Base-by-base conservation (phyloP, 352 stramenopile species). In the Nothophytophthora sp. region DNA sequence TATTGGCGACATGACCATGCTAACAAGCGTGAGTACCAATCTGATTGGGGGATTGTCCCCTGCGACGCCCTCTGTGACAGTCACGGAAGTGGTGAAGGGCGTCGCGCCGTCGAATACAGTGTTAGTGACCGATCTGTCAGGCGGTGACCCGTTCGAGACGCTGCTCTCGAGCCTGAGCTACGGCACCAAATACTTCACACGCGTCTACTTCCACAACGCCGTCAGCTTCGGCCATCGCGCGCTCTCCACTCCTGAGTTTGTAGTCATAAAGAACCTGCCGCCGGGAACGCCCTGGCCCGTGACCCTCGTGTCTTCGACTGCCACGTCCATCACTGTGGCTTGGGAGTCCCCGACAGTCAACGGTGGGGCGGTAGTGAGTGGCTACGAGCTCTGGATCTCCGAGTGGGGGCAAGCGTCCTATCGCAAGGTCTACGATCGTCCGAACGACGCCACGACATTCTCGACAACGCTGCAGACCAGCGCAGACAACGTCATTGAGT, bases 331-430 rank as follows among this genome's bases (percentile, higher is more conserved):
- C 54, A 91, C 86, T 7, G 70, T 99, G 7, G 67, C 76, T 28
- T 99, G 96, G 96, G 55, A 86, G 12, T 52, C 67, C 8, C 96
- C 96, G 13, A 96, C 77, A 4, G 72, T 90, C 5, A 98, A 98
- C 42, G 95, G 95, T 23, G 96, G 95, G 0, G 85, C 88, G 15
- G 44, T 62, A n/a, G 87, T 99, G 37, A 97, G 84, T 18, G 96
- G 96, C 6, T 99, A 98, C 59, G 83, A 98, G 49, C 64, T 99
- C 22, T 98, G 86, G 88, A 93, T 99, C 49, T 93, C 97, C n/a
- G 89, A 97, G 43, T 99, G 95, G 94, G 93, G 92, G 1, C 79
- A 86, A 19, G 58, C 47, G 5, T 70, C 82, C 10, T 89, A 88
- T 27, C 64, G 74, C 13, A 88, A 98, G 47, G 88, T 98, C 18